Conservation (phyloP, 441 rosid genomes). For the Metrosideros polymorpha region DNA sequence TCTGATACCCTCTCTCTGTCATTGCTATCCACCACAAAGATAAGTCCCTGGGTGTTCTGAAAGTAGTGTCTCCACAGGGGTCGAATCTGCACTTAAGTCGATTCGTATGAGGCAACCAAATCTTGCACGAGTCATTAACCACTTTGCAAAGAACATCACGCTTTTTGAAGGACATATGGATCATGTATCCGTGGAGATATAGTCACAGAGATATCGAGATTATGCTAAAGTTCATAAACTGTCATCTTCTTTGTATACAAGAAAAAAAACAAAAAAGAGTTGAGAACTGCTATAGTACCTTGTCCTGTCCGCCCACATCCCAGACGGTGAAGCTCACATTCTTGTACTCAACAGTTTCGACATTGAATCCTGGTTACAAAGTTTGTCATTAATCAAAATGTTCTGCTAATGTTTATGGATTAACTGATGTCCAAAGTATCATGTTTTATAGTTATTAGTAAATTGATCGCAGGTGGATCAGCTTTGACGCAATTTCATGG, state of each 20-base stretch:
- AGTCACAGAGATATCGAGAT: neutral
- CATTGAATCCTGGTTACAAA: slow-evolving; percentile 34
- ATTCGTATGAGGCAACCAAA: neutral
- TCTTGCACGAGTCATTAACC: neutral
- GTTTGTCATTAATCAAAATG: neutral
- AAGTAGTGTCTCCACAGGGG: slow-evolving; percentile 64
- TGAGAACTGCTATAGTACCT: slow-evolving; percentile 15
- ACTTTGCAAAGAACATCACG: neutral
- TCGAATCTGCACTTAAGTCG: slow-evolving; percentile 26
- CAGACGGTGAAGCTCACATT: slow-evolving; percentile 62
- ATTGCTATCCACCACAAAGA: slow-evolving; percentile 62
- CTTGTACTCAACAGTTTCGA: slow-evolving; percentile 57
- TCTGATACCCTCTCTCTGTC: slow-evolving; percentile 45
- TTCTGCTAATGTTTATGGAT: neutral
- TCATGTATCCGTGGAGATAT: neutral
- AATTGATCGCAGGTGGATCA: neutral
- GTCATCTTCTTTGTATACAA: neutral
- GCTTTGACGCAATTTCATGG: neutral
- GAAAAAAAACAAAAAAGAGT: neutral
- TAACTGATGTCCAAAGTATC: neutral
- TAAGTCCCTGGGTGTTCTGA: slow-evolving; percentile 53
- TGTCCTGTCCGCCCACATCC: slow-evolving; percentile 65
- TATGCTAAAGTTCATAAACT: neutral
- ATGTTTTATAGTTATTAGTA: neutral
- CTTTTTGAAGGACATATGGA: neutral